Base-by-base conservation (phyloP, 306 rosid species). In the Cucurbita moschata region DNA sequence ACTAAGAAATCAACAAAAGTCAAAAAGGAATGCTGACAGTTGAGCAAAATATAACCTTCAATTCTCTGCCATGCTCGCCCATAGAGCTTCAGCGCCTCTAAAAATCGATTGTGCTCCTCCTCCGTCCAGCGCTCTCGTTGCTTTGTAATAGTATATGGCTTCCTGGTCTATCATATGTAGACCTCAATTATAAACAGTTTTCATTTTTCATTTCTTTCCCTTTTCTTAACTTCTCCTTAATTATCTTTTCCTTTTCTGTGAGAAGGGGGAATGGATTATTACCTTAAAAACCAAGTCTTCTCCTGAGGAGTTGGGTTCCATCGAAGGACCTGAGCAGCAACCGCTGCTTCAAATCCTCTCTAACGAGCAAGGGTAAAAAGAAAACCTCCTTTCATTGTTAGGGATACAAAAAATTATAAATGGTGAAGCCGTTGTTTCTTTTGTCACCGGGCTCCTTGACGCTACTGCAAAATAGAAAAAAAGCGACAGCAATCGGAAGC, bases 1-100 rank as follows among this genome's bases (percentile, higher is more conserved):
- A 16, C 53, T 62, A 63, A 70, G 23, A 79, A 78, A 77, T 39
- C 19, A 82, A 78, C 21, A 66, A 68, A 46, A 74, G 54, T 30
- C 16, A 49, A 53, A 11, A 62, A 15, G 49, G 38, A 43, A 8
- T 35, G 57, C 38, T 66, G 47, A 60, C 49, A 30, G 16, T 47
- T 35, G 51, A 72, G 70, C 23, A 71, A 68, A 75, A 50, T 52
- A 40, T 70, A 72, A 88, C 99, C 99, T 94, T 94, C 99, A 79
- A 89, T 94, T 62, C 96, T 97, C 84, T 89, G 99, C 99, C 99
- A 94, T 77, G 99, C 95, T 84, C 99, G 88, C 40, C 99, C 99
- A 79, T 94, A 77, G 74, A 91, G 95, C 85, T 94, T 94, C 80
- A 94, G 76, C 63, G 97, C 99, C 85, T 94, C 96, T 23, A 94